phyloP scores from a whole-genome alignment of 169 alveolate species.

The Perkinsus olseni region DNA sequence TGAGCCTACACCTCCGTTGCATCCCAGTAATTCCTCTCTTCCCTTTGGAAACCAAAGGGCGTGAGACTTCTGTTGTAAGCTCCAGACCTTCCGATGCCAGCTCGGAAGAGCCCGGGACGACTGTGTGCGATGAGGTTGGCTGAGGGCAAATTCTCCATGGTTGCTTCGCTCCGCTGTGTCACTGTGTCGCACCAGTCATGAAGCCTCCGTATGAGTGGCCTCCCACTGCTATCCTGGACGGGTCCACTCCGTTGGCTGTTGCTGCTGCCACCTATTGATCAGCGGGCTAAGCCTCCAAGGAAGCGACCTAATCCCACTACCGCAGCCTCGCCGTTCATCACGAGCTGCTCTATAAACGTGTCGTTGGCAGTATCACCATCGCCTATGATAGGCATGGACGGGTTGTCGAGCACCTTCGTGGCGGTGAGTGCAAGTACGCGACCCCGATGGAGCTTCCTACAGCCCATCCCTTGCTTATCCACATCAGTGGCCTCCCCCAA shows the following conservation, averaged over 20 bases:
- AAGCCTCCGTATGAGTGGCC: neutral
- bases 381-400: neutral
- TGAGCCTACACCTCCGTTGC: neutral
- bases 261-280: neutral
- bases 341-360: neutral
- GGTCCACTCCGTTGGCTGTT: neutral
- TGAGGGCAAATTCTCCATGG: neutral
- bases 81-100: neutral
- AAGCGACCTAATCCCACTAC: neutral
- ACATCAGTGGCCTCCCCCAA: neutral
- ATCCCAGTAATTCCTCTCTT: neutral
- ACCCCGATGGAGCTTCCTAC: neutral
- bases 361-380: neutral
- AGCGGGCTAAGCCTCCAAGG: neutral
- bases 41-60: neutral
- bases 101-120: neutral
- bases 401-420: neutral
- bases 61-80: neutral
- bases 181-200: neutral
- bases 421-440: neutral
- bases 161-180: neutral
- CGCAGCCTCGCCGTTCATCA: slow-evolving; percentile 1
- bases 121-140: neutral
- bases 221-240: neutral
- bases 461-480: neutral